These are phyloP conservation scores for Cladosporium velox DNA, from an alignment of 2,329 filamentous ascomycete species.

Conservation along the genomic window DNA sequence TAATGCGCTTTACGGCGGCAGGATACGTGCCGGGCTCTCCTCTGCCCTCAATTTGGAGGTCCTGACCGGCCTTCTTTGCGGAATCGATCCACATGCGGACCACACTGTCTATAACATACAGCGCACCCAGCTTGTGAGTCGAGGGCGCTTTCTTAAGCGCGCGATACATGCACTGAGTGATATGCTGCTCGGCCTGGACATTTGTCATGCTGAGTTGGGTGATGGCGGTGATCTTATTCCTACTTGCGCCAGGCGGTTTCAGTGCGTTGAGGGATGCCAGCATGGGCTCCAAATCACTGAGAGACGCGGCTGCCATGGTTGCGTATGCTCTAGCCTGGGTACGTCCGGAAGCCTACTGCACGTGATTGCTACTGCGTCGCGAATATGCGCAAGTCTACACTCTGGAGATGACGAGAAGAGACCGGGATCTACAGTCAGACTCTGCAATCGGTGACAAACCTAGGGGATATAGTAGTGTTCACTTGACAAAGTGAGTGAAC, in stretches of 20 bases:
- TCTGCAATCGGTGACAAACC: conserved; percentile 16
- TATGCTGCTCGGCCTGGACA: conserved; percentile 88
- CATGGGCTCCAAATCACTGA: conserved; percentile 86
- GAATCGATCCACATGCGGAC: conserved; percentile 98
- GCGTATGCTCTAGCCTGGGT: conserved; percentile 20
- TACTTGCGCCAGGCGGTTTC: conserved; percentile 92
- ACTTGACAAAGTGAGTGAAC: conserved; percentile 5
- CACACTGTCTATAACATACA: conserved; percentile 99
- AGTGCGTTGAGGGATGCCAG: conserved; percentile 88
- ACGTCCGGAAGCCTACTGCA: conserved; percentile 19
- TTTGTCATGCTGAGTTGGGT: conserved; percentile 86
- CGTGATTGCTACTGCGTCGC: conserved; percentile 19
- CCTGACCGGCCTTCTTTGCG: conserved; percentile 80
- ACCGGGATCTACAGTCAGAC: conserved; percentile 19
- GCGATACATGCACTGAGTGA: conserved; percentile 95
- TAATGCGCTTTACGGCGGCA: conserved; percentile 93
- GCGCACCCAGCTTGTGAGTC: conserved; percentile 96
- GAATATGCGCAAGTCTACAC: conserved; percentile 20
- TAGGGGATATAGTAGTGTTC: conserved; percentile 12
- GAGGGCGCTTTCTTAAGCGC: conserved; percentile 93
- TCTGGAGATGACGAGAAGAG: conserved; percentile 14
- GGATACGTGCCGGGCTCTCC: conserved; percentile 91
- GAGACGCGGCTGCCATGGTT: conserved; percentile 60
- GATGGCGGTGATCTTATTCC: conserved; percentile 84
- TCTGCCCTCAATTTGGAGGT: conserved; percentile 62